Percentiles rank a stretch among this genome's conserved stretches.
Evolutionary conservation across 768 basidiomycete genomes (phyloP).

Genomic region (Cystofilobasidium macerans): DNA sequence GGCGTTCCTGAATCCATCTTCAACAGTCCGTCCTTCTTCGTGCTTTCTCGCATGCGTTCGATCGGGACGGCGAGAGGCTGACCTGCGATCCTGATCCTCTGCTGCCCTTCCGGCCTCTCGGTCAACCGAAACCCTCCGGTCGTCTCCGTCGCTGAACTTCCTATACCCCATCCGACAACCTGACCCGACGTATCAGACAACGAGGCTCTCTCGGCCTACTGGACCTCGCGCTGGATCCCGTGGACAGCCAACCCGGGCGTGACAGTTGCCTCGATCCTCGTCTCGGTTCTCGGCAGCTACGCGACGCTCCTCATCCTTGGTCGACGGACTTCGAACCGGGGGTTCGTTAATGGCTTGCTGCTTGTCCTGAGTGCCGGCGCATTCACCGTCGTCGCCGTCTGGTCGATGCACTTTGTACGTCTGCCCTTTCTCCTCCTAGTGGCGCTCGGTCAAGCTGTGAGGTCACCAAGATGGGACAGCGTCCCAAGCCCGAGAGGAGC

Average conservation of each 20-base stretch:
- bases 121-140: no score
- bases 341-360: constrained; percentile 33
- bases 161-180: no score
- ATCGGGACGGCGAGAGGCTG: no score
- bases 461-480: constrained; percentile 28
- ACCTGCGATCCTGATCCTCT: no score
- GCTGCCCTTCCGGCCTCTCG: no score
- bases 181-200: no score
- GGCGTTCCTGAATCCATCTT: no score
- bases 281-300: constrained; percentile 39
- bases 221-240: constrained; percentile 30
- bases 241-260: constrained; percentile 35
- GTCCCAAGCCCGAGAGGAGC: no score
- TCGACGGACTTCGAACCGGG: constrained; percentile 32
- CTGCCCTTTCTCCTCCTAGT: constrained; percentile 27
- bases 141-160: no score
- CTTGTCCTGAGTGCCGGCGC: constrained; percentile 34
- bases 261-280: constrained; percentile 37
- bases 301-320: constrained; percentile 38
- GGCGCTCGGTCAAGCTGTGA: constrained; percentile 37
- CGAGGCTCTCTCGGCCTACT: constrained; percentile 33
- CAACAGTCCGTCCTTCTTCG: no score
- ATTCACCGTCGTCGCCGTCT: constrained; percentile 36
- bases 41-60: no score
- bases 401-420: constrained; percentile 25